A percentile compares a stretch with the other conserved stretches of the same genome.
Conservation (phyloP, 192 early-diverging fungal genomes). For the Backusella mclennaniae region DNA sequence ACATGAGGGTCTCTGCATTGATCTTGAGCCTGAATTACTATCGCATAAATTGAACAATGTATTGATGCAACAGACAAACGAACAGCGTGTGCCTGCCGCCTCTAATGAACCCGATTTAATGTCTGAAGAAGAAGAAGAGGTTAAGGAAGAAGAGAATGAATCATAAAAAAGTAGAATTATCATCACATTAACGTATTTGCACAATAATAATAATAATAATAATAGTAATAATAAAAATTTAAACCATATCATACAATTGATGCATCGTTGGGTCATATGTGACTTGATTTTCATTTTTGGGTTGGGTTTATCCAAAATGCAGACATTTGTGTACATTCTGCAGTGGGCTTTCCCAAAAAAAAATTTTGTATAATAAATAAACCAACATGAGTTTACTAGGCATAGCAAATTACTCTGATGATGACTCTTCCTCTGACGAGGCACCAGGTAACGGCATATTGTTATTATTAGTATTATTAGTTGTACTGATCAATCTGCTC, state of each 20-base stretch:
- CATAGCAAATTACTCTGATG: slow-evolving; percentile 33
- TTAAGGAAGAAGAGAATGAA: neutral
- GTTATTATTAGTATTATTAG: neutral
- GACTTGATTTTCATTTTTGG: neutral
- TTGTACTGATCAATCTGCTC: neutral
- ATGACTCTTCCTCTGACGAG: slow-evolving; percentile 27
- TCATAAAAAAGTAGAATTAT: neutral
- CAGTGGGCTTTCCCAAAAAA: neutral
- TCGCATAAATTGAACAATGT: neutral
- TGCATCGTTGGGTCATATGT: neutral
- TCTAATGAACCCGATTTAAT: neutral
- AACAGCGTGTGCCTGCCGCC: neutral
- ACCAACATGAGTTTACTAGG: neutral
- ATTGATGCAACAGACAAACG: neutral
- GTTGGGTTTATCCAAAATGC: neutral
- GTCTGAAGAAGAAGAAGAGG: neutral
- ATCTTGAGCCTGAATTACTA: neutral
- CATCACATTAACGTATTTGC: neutral
- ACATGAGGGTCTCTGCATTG: neutral
- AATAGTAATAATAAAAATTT: neutral
- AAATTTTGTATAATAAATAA: neutral
- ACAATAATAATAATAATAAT: neutral
- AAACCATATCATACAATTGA: no score
- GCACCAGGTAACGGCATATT: neutral
- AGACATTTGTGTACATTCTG: neutral